phyloP scores from a whole-genome alignment of 2,329 filamentous ascomycete genomes.

The Trichophyton equinum region DNA sequence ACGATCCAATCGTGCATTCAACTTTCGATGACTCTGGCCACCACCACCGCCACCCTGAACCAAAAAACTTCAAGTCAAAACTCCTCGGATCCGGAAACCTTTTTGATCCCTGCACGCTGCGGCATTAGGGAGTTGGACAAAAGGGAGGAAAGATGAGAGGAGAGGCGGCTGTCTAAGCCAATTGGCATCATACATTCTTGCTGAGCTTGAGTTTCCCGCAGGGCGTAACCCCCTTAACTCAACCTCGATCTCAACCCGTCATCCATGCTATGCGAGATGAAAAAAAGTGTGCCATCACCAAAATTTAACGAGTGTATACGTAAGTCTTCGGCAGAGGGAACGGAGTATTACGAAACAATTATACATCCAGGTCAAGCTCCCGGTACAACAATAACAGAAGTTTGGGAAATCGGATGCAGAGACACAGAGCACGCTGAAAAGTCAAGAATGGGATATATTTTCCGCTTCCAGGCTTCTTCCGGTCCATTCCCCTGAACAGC shows the following conservation, averaged over 20 bases:
- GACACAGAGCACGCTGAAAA: neutral
- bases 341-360: neutral
- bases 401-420: neutral
- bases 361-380: neutral
- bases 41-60: neutral
- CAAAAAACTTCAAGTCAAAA: slow-evolving; percentile 1
- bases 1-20: neutral
- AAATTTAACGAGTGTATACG: neutral
- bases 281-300: neutral
- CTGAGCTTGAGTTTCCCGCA: neutral
- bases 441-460: neutral
- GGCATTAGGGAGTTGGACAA: neutral
- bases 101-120: neutral
- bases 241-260: neutral
- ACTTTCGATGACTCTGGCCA: neutral
- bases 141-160: neutral
- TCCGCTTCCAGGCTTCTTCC: neutral
- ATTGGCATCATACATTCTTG: neutral
- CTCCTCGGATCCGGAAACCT: slow-evolving; percentile 1
- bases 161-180: slow-evolving; percentile 1
- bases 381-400: neutral
- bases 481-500: neutral
- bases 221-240: neutral
- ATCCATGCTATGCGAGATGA: neutral
- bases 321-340: neutral